Evolutionary conservation across 805 yeast genomes (phyloP).

Genomic region (Candida stauntonica): DNA sequence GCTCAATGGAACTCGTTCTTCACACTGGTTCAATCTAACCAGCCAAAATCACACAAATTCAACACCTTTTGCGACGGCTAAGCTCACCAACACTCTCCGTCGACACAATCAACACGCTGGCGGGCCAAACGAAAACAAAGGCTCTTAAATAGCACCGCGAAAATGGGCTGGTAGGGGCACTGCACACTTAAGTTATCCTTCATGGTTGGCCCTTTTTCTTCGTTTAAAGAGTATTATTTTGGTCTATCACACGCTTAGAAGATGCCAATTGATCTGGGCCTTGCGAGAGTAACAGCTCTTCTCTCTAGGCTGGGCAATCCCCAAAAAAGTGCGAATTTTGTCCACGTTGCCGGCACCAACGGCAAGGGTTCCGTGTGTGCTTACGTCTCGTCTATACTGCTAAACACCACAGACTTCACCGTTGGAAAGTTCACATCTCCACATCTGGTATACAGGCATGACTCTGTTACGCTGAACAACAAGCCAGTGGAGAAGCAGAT

Average conservation of each 20-base stretch:
- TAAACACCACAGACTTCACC: conserved; percentile 34
- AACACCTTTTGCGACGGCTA: too few species aligned
- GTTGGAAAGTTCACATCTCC: conserved; percentile 91
- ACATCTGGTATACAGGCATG: conserved; percentile 68
- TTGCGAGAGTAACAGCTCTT: conserved; percentile 44
- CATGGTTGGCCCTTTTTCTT: too few species aligned
- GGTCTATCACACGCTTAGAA: background rate
- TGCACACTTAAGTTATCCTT: too few species aligned
- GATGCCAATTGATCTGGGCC: conserved; percentile 51
- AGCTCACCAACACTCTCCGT: too few species aligned
- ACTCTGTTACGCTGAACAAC: conserved; percentile 68
- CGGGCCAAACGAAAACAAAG: too few species aligned
- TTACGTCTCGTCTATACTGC: conserved; percentile 64
- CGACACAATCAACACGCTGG: too few species aligned
- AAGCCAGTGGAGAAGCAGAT: conserved; percentile 42
- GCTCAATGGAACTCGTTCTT: too few species aligned
- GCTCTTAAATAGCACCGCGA: too few species aligned
- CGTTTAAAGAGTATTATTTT: too few species aligned
- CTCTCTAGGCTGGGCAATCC: conserved; percentile 61
- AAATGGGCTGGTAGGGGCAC: too few species aligned
- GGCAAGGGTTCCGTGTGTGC: conserved; percentile 95
- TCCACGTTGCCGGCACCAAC: conserved; percentile 96
- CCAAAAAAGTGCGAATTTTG: conserved; percentile 53
- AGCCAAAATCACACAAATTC: too few species aligned
- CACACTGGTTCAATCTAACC: too few species aligned